A percentile compares a stretch with the other conserved stretches of the same genome.
These are phyloP conservation scores for Leccinum aurantiacum DNA, from an alignment of 768 basidiomycete species.

Conservation along the genomic window DNA sequence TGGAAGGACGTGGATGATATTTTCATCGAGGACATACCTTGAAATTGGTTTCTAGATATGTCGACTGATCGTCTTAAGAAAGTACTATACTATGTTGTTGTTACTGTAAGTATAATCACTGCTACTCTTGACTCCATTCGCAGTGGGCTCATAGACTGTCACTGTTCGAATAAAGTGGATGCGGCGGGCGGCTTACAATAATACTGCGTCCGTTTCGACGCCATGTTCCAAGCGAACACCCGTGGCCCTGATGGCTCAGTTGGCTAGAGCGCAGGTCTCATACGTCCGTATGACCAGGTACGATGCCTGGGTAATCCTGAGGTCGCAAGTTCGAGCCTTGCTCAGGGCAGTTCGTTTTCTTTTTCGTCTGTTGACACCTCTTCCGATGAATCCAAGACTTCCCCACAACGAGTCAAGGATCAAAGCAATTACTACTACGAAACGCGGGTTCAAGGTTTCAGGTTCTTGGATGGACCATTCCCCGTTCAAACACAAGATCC, in stretches of 20 bases:
- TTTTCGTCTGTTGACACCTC: conserved; percentile 1
- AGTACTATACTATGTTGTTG: not conserved
- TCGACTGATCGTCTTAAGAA: not conserved
- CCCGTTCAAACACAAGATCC: not conserved
- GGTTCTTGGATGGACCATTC: not conserved
- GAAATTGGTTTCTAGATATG: not conserved
- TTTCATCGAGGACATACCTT: conserved; percentile 62
- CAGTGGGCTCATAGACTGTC: too few species aligned
- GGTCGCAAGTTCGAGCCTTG: conserved; percentile 63
- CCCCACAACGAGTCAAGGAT: not conserved
- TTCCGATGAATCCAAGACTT: too few species aligned
- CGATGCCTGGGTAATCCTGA: conserved; percentile 44
- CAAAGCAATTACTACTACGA: not conserved
- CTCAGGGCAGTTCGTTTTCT: conserved; percentile 41
- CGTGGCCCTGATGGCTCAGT: conserved; percentile 52
- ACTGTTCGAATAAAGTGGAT: too few species aligned
- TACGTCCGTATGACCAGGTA: conserved; percentile 37
- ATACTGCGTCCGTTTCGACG: not conserved
- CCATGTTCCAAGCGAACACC: not conserved
- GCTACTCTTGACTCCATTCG: not conserved
- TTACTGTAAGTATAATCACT: not conserved
- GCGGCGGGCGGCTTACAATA: too few species aligned
- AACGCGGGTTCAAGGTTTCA: not conserved
- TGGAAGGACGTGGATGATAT: conserved; percentile 81
- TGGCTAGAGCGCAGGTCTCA: conserved; percentile 58